Evolutionary conservation across 1,139 yeast genomes (phyloP).

Genomic region (Taiozyma onychis): DNA sequence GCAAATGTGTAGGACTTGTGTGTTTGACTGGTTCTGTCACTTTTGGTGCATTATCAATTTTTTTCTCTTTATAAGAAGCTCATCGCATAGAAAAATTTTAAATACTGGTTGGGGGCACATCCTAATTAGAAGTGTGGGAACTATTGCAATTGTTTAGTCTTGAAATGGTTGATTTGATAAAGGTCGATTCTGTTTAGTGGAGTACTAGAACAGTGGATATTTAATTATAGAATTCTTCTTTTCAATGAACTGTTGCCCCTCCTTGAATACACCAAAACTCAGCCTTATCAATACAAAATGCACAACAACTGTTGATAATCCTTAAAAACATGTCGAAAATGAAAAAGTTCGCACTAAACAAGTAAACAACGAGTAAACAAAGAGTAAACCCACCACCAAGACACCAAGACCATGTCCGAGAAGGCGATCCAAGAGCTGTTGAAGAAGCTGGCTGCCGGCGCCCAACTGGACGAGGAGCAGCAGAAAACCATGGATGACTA

Average conservation of each 20-base stretch:
- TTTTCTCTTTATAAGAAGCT: conserved; percentile 1
- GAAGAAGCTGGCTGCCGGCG: conserved; percentile 40
- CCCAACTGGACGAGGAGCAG: conserved; percentile 48
- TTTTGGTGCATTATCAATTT: not conserved
- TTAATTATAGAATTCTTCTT: no score
- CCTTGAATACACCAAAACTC: no score
- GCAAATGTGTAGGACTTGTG: not conserved
- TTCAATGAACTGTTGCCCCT: no score
- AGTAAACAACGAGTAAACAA: no score
- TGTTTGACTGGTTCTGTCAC: not conserved
- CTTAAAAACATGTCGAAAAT: not conserved
- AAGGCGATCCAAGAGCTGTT: conserved; percentile 35
- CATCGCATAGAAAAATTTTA: conserved; percentile 8
- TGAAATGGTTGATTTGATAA: no score
- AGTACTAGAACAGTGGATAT: no score
- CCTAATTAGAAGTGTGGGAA: no score
- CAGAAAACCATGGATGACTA: conserved; percentile 81
- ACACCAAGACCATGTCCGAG: not conserved
- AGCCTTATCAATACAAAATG: no score
- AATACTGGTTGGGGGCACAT: conserved; percentile 2
- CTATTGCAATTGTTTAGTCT: no score
- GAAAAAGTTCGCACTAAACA: not conserved
- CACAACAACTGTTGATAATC: no score
- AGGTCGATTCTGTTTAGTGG: no score
- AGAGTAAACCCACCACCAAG: not conserved